phyloP scores from a whole-genome alignment of 805 yeast genomes.

The Ogataea allantospora region DNA sequence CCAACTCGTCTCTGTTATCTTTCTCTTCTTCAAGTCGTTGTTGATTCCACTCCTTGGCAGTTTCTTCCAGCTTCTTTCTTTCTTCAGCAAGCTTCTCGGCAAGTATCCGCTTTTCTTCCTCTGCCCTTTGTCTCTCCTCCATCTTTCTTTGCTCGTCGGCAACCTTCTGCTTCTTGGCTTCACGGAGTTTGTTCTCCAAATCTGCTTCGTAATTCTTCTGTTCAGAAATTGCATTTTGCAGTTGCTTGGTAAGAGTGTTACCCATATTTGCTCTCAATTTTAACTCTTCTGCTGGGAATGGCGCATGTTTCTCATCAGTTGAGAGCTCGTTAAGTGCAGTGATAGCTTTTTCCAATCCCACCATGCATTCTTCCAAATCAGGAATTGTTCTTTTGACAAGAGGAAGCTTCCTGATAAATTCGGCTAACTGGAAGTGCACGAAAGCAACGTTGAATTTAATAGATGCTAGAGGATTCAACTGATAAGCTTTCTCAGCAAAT shows the following conservation, averaged over 20 bases:
- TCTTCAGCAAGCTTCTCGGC: constrained; percentile 43
- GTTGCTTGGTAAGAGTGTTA: constrained; percentile 67
- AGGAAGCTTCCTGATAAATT: constrained; percentile 63
- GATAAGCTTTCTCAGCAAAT: constrained; percentile 57
- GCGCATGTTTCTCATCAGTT: constrained; percentile 55
- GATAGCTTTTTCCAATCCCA: constrained; percentile 63
- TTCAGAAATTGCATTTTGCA: constrained; percentile 67
- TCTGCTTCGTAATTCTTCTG: constrained; percentile 66
- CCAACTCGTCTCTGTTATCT: constrained; percentile 35
- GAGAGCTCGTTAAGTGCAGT: constrained; percentile 56
- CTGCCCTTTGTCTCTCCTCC: constrained; percentile 44
- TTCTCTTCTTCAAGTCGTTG: constrained; percentile 35
- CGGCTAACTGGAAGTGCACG: constrained; percentile 84
- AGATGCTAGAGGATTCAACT: constrained; percentile 40
- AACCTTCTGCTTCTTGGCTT: constrained; percentile 66
- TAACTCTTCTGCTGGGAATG: constrained; percentile 76
- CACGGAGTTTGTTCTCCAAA: constrained; percentile 60
- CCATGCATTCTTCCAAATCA: constrained; percentile 56
- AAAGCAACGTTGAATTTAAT: constrained; percentile 79
- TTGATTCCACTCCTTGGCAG: constrained; percentile 55
- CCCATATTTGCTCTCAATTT: constrained; percentile 88
- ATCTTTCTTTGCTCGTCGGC: constrained; percentile 45
- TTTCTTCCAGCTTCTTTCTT: constrained; percentile 50
- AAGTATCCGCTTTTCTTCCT: constrained; percentile 46
- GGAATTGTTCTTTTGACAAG: constrained; percentile 57